These are phyloP conservation scores for Dendrobium officinale DNA, from an alignment of 106 monocot genomes.

Conservation along the genomic window DNA sequence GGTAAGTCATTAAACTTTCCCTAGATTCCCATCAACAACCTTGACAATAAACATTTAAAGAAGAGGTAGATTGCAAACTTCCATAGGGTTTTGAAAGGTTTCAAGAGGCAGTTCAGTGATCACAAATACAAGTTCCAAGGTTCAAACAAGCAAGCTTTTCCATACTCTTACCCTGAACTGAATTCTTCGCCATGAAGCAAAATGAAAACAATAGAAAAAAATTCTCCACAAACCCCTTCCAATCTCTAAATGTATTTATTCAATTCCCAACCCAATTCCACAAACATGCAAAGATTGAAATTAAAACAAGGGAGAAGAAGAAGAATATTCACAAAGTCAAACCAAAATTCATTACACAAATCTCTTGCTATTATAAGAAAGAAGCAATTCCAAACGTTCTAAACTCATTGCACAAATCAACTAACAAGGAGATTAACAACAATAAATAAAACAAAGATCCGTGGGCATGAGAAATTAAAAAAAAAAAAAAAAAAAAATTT, in stretches of 20 bases:
- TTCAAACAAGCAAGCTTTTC: not conserved
- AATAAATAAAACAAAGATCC: constrained; percentile 3
- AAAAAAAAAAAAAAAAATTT: constrained; percentile 1
- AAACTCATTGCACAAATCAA: constrained; percentile 7
- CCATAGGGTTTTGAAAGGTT: not conserved
- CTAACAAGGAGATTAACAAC: not conserved
- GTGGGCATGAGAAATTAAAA: not conserved
- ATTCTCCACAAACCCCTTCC: not conserved
- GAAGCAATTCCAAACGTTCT: not conserved
- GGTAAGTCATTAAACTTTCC: not conserved
- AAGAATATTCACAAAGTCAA: not conserved
- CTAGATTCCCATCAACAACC: not conserved
- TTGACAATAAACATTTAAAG: not conserved
- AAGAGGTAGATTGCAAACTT: not conserved
- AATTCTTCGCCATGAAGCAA: not conserved
- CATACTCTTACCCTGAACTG: not conserved
- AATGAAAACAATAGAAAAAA: not conserved
- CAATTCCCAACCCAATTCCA: not conserved
- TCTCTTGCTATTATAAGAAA: not conserved
- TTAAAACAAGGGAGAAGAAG: not conserved
- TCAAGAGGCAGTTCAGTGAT: not conserved
- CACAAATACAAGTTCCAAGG: not conserved
- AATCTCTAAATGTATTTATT: not conserved
- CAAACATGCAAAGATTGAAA: not conserved
- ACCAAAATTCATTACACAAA: not conserved